Base-by-base conservation (phyloP, 108 stramenopile species). In the Pseudonitzschia delicatissima region DNA sequence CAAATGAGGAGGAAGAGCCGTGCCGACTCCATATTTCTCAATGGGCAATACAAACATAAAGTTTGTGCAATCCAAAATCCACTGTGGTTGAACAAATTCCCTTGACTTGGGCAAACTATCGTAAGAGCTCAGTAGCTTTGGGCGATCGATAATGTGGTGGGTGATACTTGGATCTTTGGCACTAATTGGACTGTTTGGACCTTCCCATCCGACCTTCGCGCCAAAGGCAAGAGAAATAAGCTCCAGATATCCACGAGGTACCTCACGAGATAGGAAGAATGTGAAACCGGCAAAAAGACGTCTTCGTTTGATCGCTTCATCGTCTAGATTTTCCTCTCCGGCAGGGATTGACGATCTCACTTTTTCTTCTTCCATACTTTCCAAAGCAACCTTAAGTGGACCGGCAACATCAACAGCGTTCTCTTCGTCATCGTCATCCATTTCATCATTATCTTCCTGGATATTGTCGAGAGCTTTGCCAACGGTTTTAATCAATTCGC, bases 41-140 rank as follows among this genome's bases (percentile, higher is more conserved):
- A 88, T 78, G 1, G 99, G 97, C 28, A 98, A 77, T 15, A 94
- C 51, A 68, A 97, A 87, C 64, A 90, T 73, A 53, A 92, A 94
- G 75, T 99, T 99, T 44, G 94, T 74, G 53, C 87, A 88, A 75
- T 99, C 99, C 47, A 98, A 71, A 27, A 98, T 77, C 99, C 99
- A 99, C 76, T 99, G 99, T 13, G 99, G 99, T 73, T 99, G 99
- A 26, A 99, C 80, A 66, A 76, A 96, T 74, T 99, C 99, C 60
- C 97, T 67, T 12, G 87, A 87, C 77, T 88, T 92, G 11, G 82
- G 90, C 55, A 90, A 57, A 40, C 64, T 68, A 45, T 70, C 58
- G 60, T 86, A 91, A 33, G 62, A 78, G n/a, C 79, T 49, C 13
- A 79, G 80, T 8, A 94, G 76, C 45, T 83, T 87, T 15, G 93